Conservation (phyloP, 2,329 filamentous ascomycete species). For the Anthostomella pinea region DNA sequence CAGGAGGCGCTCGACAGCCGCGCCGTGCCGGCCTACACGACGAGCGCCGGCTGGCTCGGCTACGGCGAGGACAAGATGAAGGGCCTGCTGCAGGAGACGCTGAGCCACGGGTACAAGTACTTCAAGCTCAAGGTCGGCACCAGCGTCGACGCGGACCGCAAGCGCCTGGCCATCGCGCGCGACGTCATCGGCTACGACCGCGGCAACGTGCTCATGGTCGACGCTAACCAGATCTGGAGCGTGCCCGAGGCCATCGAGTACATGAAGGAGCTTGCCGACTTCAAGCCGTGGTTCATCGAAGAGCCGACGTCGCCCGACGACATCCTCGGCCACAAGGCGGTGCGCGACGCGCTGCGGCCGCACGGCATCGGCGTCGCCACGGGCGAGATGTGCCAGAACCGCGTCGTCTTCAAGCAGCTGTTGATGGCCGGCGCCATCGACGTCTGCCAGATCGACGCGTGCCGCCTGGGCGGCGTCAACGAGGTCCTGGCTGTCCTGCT, state of each 20-base stretch:
- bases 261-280: constrained; percentile 78
- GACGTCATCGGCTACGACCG: constrained; percentile 78
- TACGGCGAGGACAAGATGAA: constrained; percentile 88
- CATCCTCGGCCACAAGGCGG: constrained; percentile 81
- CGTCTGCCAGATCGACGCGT: constrained; percentile 87
- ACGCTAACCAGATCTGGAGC: constrained; percentile 91
- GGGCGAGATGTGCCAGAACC: constrained; percentile 94
- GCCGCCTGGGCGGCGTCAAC: constrained; percentile 85
- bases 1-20: constrained; percentile 68
- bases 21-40: constrained; percentile 89
- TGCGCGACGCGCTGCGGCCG: constrained; percentile 74
- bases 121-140: constrained; percentile 91
- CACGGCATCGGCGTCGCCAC: constrained; percentile 81
- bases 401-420: constrained; percentile 91
- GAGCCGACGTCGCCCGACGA: constrained; percentile 91
- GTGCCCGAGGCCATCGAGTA: constrained; percentile 85
- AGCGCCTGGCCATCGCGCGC: constrained; percentile 69
- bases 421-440: constrained; percentile 78
- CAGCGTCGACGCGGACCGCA: constrained; percentile 67
- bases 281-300: constrained; percentile 92
- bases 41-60: constrained; percentile 86
- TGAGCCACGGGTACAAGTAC: constrained; percentile 73
- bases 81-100: constrained; percentile 67
- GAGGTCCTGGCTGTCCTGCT: constrained; percentile 88
- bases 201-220: constrained; percentile 86